Conservation (phyloP, 345 rosid genomes). For the Citrus inodora region DNA sequence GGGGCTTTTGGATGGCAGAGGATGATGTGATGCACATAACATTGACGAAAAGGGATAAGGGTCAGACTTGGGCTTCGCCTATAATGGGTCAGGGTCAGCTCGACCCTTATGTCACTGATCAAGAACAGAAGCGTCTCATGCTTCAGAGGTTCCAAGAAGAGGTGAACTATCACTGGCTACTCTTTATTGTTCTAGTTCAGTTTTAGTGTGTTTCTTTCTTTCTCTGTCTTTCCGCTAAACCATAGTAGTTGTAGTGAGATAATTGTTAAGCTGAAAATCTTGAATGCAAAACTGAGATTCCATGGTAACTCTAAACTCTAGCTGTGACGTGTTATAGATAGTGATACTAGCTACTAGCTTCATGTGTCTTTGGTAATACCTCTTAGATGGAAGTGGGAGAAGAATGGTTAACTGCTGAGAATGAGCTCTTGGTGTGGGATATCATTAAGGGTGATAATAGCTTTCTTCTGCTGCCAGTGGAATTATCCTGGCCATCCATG, state of each 20-base stretch:
- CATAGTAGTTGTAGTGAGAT: background rate
- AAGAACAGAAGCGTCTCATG: conserved; percentile 91
- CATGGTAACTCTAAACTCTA: too few species aligned
- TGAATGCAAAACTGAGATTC: background rate
- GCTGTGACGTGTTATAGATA: background rate
- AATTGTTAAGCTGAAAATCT: background rate
- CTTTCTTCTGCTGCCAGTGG: background rate
- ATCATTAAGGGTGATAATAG: background rate
- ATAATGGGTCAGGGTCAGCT: conserved; percentile 75
- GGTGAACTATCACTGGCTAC: conserved; percentile 35
- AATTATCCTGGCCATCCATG: background rate
- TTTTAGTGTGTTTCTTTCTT: background rate
- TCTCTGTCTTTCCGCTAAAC: too few species aligned
- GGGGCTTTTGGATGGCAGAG: conserved; percentile 39
- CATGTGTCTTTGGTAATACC: background rate
- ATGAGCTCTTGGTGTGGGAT: background rate
- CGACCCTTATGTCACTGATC: conserved; percentile 63
- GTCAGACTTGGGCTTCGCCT: conserved; percentile 89
- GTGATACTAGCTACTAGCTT: background rate
- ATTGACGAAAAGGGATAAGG: conserved; percentile 85
- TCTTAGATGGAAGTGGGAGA: background rate
- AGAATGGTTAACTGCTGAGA: background rate
- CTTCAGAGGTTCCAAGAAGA: conserved; percentile 96
- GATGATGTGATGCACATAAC: conserved; percentile 83
- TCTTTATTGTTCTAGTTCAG: background rate